Conservation (phyloP, 139 green algal genomes). For the Tetraselmis chui region DNA sequence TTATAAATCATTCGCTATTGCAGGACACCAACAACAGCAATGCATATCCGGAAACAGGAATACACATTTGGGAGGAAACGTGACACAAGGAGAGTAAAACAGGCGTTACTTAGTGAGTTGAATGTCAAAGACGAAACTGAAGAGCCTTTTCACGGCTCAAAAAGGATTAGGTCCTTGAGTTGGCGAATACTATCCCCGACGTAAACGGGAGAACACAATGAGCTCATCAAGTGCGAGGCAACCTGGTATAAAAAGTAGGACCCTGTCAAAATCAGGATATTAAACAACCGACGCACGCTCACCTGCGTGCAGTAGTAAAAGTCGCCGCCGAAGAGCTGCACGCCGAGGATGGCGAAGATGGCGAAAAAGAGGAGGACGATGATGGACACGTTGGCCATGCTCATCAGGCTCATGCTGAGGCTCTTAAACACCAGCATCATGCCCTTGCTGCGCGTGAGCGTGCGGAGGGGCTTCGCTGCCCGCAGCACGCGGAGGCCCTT, state of each 20-base stretch:
- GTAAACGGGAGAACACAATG: background rate
- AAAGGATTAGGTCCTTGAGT: no score
- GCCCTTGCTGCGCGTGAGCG: slow-evolving; percentile 52
- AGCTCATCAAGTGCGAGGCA: background rate
- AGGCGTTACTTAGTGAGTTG: no score
- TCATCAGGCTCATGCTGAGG: slow-evolving; percentile 50
- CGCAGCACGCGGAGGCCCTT: slow-evolving; percentile 54
- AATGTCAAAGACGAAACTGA: no score
- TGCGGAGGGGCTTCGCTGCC: slow-evolving; percentile 61
- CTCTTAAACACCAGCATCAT: slow-evolving; percentile 78
- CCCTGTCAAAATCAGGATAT: background rate
- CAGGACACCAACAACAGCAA: no score
- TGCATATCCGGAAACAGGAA: no score
- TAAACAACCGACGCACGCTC: background rate
- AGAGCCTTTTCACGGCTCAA: no score
- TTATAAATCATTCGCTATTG: no score
- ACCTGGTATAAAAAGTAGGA: background rate
- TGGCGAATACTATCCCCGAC: no score
- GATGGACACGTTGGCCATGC: slow-evolving; percentile 72
- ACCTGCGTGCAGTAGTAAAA: background rate
- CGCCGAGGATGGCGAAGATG: slow-evolving; percentile 80
- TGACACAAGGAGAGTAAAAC: no score
- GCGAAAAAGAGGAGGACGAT: slow-evolving; percentile 68
- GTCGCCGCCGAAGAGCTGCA: slow-evolving; percentile 63
- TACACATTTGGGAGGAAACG: no score